These are phyloP conservation scores for Solanum pinnatisectum DNA, from an alignment of 257 asterid genomes.

Conservation along the genomic window DNA sequence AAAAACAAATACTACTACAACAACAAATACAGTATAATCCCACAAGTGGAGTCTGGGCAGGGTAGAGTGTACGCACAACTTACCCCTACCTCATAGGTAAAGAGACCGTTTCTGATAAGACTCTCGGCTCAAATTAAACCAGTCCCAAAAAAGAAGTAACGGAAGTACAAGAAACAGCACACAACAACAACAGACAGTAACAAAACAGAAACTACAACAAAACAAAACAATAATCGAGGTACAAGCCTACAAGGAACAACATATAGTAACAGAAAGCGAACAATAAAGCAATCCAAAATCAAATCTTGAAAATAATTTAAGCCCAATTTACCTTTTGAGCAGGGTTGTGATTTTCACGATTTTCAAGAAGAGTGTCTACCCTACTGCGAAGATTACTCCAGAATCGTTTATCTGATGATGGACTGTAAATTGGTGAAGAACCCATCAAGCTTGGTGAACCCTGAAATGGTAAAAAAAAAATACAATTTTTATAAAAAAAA, in stretches of 20 bases:
- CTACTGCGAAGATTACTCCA: slow-evolving; percentile 81
- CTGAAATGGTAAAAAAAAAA: slow-evolving; percentile 10
- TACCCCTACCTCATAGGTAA: neutral
- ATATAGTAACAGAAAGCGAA: neutral
- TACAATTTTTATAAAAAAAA: neutral
- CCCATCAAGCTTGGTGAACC: slow-evolving; percentile 26
- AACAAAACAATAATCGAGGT: neutral
- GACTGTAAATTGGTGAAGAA: slow-evolving; percentile 48
- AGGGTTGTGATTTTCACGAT: slow-evolving; percentile 14
- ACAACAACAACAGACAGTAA: neutral
- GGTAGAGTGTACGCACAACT: neutral
- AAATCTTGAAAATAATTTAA: neutral
- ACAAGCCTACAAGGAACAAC: neutral
- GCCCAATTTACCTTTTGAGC: neutral
- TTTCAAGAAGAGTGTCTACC: slow-evolving; percentile 54
- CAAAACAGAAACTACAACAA: neutral
- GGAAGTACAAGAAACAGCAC: neutral
- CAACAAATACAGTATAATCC: neutral
- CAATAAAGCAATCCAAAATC: neutral
- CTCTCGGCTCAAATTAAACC: neutral
- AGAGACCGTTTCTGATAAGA: neutral
- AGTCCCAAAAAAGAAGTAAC: neutral
- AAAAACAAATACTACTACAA: neutral
- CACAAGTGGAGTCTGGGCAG: neutral
- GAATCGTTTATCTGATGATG: slow-evolving; percentile 67